A percentile compares a stretch with the other conserved stretches of the same genome.
phyloP scores from a whole-genome alignment of 176 grass and related monocot species.

The Triticum timopheevii region DNA sequence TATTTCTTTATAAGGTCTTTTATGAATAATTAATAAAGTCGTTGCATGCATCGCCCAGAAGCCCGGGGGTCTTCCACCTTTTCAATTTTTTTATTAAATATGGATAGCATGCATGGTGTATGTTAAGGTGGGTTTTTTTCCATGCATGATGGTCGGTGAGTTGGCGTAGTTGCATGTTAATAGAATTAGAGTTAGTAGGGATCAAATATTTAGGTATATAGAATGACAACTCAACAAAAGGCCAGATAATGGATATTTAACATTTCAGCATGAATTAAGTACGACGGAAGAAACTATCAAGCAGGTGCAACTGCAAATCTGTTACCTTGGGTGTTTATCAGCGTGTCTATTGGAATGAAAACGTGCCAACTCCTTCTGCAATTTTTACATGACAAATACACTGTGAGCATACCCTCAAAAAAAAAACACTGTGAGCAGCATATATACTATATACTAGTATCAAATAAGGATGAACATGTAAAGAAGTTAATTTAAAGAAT shows the following conservation, averaged over 20 bases:
- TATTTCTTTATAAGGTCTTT: no score
- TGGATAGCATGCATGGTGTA: no score
- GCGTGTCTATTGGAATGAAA: background rate
- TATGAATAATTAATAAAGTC: no score
- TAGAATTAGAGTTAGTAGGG: no score
- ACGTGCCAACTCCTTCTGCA: background rate
- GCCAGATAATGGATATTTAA: background rate
- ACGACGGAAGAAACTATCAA: background rate
- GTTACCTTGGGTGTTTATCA: conserved; percentile 2
- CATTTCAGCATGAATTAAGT: background rate
- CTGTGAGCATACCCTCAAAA: background rate
- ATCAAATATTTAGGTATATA: no score
- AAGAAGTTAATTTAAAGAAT: background rate
- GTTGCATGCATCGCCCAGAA: no score
- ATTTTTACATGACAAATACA: background rate
- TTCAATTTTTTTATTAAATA: no score
- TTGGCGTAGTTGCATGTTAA: no score
- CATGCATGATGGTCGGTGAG: no score
- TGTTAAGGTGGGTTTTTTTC: no score
- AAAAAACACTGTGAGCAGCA: background rate
- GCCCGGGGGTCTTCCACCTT: no score
- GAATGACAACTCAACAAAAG: background rate
- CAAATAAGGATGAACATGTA: background rate
- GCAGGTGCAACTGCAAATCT: background rate
- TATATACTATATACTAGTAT: background rate